Evolutionary conservation across 768 basidiomycete species (phyloP), one percentile per base, ranked within the genome.

Genomic region (Jaapia argillacea): DNA sequence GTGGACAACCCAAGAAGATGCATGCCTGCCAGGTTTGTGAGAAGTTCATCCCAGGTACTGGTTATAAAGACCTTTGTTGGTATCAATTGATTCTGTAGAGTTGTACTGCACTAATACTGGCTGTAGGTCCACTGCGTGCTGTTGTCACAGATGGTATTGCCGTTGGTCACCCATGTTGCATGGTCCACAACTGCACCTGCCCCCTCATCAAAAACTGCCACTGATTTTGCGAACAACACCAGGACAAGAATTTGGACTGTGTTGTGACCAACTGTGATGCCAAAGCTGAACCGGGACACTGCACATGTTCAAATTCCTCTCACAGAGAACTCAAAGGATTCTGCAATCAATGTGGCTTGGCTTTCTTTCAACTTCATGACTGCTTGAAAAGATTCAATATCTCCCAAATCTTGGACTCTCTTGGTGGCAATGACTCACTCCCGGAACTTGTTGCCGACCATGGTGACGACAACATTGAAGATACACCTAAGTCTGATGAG

Each of bases 141-240:
- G 48, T 48, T 1, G 56, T 62, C 14, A 58, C 52, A 13, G 62
- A 65, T 53, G 59, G 62, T 4, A 50, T 65, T 23, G 53, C 54
- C 6, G 52, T 66, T 40, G 64, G 62, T 5, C 57, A 54, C 39
- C 57, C 57, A 1, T 57, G 58, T 33, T 66, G 64, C 42, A 47
- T 40, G 10, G 51, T 55, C 2, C 58, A 60, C 35, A 49, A 61
- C 33, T 65, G 64, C 46, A 37, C 49, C 2, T 42, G 38, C 3
- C 52, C 55, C 12, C 47, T 62, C 6, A 10, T 18, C 4, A 44
- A 38, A 4, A 33, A 26, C 5, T 18, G 22, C 13, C 13, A 41
- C 7, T 35, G 40, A 31, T 58, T 46, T 41, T 60, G 60, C 36
- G 22, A 27, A 6, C 31, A 28, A 5, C 59, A 58, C 41, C 20